A percentile compares a stretch with the other conserved stretches of the same genome.
Conservation (phyloP, 1,284 basidiomycete genomes). For the Trametes versicolor region DNA sequence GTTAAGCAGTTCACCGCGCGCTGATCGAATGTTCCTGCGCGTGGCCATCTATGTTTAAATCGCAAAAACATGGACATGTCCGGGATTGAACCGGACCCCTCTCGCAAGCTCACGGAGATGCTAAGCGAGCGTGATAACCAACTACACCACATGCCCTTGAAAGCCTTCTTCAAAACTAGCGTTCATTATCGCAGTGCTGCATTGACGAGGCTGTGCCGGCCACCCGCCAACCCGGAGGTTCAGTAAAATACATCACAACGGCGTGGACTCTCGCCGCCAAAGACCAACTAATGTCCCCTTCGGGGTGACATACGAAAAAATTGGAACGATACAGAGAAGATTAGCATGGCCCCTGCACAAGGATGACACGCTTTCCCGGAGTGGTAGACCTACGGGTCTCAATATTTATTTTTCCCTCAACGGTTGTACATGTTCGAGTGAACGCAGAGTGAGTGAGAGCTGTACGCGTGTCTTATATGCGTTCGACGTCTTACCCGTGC, state of each 20-base stretch:
- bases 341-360: background rate
- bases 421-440: no score
- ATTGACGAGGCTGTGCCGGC: background rate
- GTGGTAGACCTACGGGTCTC: no score
- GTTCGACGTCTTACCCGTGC: no score
- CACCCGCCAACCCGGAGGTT: no score
- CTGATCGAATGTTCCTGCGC: background rate
- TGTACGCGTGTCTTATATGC: no score
- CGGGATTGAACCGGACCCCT: conserved; percentile 3
- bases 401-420: no score
- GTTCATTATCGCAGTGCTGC: background rate
- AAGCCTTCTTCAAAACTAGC: background rate
- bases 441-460: no score
- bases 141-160: conserved; percentile 11
- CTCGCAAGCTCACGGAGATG: background rate
- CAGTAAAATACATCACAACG: no score
- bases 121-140: conserved; percentile 15
- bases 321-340: background rate
- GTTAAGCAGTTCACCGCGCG: background rate
- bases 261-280: no score
- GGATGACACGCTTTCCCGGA: no score
- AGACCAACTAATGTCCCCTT: no score
- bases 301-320: no score
- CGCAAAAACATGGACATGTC: background rate
- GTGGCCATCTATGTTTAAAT: background rate